Evolutionary conservation across 306 rosid genomes (phyloP).

Genomic region (Abrus precatorius): DNA sequence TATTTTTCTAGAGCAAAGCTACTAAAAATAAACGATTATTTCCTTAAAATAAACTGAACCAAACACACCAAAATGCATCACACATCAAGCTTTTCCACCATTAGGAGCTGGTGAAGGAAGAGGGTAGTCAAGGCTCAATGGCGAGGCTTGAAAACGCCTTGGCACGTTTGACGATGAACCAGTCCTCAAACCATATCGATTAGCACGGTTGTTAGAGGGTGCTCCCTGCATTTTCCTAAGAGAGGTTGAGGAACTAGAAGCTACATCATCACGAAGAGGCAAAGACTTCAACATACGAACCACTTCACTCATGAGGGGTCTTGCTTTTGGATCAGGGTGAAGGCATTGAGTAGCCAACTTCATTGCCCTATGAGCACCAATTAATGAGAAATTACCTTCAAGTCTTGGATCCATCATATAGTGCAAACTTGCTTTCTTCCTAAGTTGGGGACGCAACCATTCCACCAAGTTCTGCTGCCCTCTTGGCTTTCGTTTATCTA

Average conservation of each 20-base stretch:
- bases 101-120: conserved; percentile 45
- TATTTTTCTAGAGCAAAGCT: background rate
- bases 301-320: conserved; percentile 76
- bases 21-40: background rate
- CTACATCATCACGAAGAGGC: conserved; percentile 43
- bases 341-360: conserved; percentile 59
- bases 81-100: background rate
- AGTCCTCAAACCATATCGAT: conserved; percentile 32
- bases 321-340: conserved; percentile 49
- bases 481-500: conserved; percentile 46
- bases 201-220: conserved; percentile 28
- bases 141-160: conserved; percentile 49
- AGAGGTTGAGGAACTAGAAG: conserved; percentile 44
- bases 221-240: conserved; percentile 37
- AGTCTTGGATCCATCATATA: conserved; percentile 62
- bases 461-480: conserved; percentile 60
- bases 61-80: too few species aligned
- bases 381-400: conserved; percentile 56
- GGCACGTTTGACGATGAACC: conserved; percentile 43
- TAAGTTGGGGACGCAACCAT: conserved; percentile 59
- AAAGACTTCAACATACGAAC: conserved; percentile 51
- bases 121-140: conserved; percentile 42
- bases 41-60: background rate
- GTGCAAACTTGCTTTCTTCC: background rate
- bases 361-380: conserved; percentile 53